Conservation (phyloP, 257 asterid species). For the Przewalskia tangutica region DNA sequence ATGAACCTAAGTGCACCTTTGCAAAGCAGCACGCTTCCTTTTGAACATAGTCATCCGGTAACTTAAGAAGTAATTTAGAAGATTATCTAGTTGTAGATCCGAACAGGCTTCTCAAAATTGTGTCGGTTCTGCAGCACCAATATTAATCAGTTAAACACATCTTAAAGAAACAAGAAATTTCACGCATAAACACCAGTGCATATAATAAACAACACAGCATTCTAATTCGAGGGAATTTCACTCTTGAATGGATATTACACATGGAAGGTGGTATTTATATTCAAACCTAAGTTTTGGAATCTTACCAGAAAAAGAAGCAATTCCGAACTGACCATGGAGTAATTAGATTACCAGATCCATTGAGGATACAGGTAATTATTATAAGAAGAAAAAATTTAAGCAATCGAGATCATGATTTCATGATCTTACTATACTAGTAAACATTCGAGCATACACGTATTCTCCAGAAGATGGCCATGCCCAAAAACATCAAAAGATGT, state of each 20-base stretch:
- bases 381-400: not conserved
- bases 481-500: not conserved
- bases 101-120: constrained; percentile 53
- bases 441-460: not conserved
- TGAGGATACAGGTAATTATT: not conserved
- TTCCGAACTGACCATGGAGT: not conserved
- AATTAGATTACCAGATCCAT: not conserved
- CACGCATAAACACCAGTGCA: not conserved
- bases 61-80: not conserved
- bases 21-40: not conserved
- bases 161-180: constrained; percentile 1
- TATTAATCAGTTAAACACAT: not conserved
- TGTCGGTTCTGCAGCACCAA: constrained; percentile 48
- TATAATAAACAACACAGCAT: not conserved
- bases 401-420: not conserved
- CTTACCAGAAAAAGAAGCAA: not conserved
- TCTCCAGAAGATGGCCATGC: not conserved
- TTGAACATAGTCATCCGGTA: constrained; percentile 4
- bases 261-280: not conserved
- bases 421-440: not conserved
- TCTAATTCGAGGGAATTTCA: not conserved
- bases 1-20: not conserved
- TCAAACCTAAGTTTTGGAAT: not conserved
- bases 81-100: constrained; percentile 45
- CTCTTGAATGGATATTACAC: not conserved